A percentile compares a stretch with the other conserved stretches of the same genome.
phyloP scores from a whole-genome alignment of 768 basidiomycete genomes.

The Russula sp. region DNA sequence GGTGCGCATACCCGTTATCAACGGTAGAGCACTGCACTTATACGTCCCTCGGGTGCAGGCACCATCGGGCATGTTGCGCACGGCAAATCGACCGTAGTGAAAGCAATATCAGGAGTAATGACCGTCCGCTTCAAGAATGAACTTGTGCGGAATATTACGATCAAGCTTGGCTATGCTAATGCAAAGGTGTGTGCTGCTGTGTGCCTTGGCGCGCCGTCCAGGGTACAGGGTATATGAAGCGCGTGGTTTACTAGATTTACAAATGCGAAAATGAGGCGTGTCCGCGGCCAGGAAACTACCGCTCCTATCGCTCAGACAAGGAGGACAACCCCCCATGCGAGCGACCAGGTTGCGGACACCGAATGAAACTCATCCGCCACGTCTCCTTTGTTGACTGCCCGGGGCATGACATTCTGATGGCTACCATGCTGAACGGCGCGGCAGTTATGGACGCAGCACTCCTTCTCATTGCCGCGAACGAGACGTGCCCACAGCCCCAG shows the following conservation, averaged over 20 bases:
- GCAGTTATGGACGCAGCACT: constrained; percentile 99
- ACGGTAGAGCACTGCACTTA: not conserved
- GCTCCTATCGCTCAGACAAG: constrained; percentile 90
- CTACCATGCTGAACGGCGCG: constrained; percentile 99
- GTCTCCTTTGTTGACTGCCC: constrained; percentile 99
- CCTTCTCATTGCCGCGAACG: constrained; percentile 93
- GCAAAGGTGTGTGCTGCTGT: constrained; percentile 69
- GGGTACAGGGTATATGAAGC: not conserved
- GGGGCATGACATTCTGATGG: constrained; percentile 99
- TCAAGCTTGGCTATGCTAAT: constrained; percentile 98
- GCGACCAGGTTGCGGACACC: constrained; percentile 82
- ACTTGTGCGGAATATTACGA: constrained; percentile 97
- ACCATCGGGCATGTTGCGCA: constrained; percentile 99
- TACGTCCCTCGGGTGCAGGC: constrained; percentile 40
- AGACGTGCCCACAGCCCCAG: constrained; percentile 98
- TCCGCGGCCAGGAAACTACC: constrained; percentile 89
- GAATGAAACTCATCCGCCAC: constrained; percentile 90
- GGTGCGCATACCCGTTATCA: constrained; percentile 41
- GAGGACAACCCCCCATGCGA: constrained; percentile 93
- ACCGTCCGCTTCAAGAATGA: constrained; percentile 99
- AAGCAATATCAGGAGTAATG: constrained; percentile 97
- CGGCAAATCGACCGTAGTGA: constrained; percentile 94
- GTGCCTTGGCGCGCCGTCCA: not conserved
- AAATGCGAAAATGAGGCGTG: constrained; percentile 94
- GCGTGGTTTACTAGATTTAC: constrained; percentile 68